phyloP scores from a whole-genome alignment of 148 eudicot genomes.

The Arbutus unedo region DNA sequence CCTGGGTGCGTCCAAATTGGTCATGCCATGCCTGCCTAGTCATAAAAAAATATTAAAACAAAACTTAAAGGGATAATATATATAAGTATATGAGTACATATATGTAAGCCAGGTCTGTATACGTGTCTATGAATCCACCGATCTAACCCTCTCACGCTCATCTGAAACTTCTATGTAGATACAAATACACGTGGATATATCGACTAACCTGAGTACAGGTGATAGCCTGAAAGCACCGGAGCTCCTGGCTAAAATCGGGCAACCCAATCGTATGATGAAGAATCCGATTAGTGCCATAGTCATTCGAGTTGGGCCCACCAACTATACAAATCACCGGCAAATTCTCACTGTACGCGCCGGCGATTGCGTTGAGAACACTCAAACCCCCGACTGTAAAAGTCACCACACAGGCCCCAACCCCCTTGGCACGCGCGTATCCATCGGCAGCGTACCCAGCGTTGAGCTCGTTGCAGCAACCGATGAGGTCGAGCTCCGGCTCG shows the following conservation, averaged over 20 bases:
- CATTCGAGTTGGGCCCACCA: conserved; percentile 86
- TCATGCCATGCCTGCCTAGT: too few species aligned
- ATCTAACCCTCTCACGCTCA: too few species aligned
- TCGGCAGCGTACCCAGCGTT: conserved; percentile 91
- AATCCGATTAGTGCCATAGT: conserved; percentile 60
- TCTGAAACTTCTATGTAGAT: too few species aligned
- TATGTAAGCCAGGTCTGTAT: too few species aligned
- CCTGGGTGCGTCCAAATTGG: too few species aligned
- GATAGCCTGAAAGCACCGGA: conserved; percentile 63
- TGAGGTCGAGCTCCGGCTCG: conserved; percentile 52
- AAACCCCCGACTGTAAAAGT: conserved; percentile 82
- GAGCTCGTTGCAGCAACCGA: conserved; percentile 89
- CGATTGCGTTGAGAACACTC: conserved; percentile 68
- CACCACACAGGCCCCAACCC: conserved; percentile 80
- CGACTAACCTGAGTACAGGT: conserved; percentile 60
- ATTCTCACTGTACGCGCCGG: conserved; percentile 81
- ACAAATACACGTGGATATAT: not conserved
- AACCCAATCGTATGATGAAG: conserved; percentile 75
- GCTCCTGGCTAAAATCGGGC: conserved; percentile 75
- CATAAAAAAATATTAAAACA: too few species aligned
- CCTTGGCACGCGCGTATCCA: conserved; percentile 74
- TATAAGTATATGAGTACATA: too few species aligned
- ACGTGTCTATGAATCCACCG: too few species aligned
- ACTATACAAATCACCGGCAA: conserved; percentile 74
- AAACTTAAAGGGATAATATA: too few species aligned